phyloP scores from a whole-genome alignment of 768 basidiomycete genomes.

The Filobasidium wieringae region DNA sequence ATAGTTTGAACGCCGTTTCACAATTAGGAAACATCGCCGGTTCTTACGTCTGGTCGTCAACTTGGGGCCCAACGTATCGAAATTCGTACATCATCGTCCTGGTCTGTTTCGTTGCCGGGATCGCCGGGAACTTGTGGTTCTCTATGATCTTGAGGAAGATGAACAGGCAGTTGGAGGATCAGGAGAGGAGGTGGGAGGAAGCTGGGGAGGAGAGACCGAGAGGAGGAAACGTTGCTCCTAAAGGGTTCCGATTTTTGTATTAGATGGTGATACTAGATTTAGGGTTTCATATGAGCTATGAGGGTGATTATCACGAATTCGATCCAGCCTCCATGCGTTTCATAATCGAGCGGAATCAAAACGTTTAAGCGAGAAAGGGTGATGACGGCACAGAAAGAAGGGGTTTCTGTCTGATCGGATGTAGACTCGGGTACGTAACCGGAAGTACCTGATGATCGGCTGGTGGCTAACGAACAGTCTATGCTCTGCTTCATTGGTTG shows the following conservation, averaged over 20 bases:
- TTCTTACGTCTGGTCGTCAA: constrained; percentile 47
- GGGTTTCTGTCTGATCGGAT: no score
- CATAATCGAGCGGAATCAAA: no score
- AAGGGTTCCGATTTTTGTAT: not conserved
- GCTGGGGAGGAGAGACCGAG: not conserved
- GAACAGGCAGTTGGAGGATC: constrained; percentile 37
- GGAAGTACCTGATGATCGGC: no score
- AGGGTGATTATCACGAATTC: no score
- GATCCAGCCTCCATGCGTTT: no score
- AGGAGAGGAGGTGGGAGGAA: constrained; percentile 28
- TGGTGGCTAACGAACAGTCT: no score
- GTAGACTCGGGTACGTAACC: no score
- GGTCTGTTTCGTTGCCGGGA: constrained; percentile 46
- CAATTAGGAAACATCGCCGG: constrained; percentile 75
- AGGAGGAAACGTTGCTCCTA: not conserved
- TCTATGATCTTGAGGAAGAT: constrained; percentile 30
- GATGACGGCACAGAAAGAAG: no score
- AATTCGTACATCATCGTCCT: constrained; percentile 63
- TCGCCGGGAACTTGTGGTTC: constrained; percentile 43
- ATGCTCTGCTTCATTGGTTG: no score
- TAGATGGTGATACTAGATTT: no score
- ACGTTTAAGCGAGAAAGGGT: no score
- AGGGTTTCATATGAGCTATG: no score
- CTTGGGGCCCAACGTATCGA: constrained; percentile 47
- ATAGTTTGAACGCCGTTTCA: constrained; percentile 59